A percentile compares a stretch with the other conserved stretches of the same genome.
Evolutionary conservation across 1,284 basidiomycete genomes (phyloP).

Genomic region (Heliocybe sulcata): DNA sequence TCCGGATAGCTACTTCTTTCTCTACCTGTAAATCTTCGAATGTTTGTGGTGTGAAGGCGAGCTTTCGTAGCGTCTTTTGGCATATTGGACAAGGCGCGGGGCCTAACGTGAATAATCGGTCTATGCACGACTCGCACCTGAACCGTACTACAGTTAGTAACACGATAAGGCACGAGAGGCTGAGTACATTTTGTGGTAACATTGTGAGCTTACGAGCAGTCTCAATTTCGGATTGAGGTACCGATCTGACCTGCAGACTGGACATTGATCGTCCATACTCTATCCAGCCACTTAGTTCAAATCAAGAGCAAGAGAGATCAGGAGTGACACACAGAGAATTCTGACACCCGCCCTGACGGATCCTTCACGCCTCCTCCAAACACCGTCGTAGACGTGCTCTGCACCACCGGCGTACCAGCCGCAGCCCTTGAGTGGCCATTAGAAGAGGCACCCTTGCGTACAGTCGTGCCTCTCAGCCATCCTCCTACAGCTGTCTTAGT

Average conservation of each 20-base stretch:
- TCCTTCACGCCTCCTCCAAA: slow-evolving; percentile 80
- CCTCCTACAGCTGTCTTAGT: slow-evolving; percentile 18
- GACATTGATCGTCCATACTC: slow-evolving; percentile 94
- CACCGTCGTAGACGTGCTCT: slow-evolving; percentile 61
- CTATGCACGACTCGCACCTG: slow-evolving; percentile 99
- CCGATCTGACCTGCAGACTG: slow-evolving; percentile 94
- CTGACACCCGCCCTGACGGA: slow-evolving; percentile 68
- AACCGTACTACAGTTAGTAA: too few species aligned
- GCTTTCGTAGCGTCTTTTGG: slow-evolving; percentile 82
- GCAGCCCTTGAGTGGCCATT: slow-evolving; percentile 37
- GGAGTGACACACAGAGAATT: slow-evolving; percentile 60
- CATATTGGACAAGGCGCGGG: slow-evolving; percentile 97
- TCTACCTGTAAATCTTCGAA: slow-evolving; percentile 97
- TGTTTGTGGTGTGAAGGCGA: slow-evolving; percentile 93
- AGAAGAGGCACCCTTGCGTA: slow-evolving; percentile 54
- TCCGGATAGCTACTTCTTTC: slow-evolving; percentile 89
- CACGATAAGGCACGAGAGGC: neutral
- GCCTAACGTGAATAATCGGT: slow-evolving; percentile 91
- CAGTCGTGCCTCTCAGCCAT: slow-evolving; percentile 67
- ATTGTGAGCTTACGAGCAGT: slow-evolving; percentile 82
- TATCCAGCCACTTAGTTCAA: slow-evolving; percentile 20
- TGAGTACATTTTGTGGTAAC: slow-evolving; percentile 95
- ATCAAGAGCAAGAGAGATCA: neutral
- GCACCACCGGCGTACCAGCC: slow-evolving; percentile 60
- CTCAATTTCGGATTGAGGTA: slow-evolving; percentile 94